phyloP scores from a whole-genome alignment of 805 yeast species.

The Cephaloascus fragrans region DNA sequence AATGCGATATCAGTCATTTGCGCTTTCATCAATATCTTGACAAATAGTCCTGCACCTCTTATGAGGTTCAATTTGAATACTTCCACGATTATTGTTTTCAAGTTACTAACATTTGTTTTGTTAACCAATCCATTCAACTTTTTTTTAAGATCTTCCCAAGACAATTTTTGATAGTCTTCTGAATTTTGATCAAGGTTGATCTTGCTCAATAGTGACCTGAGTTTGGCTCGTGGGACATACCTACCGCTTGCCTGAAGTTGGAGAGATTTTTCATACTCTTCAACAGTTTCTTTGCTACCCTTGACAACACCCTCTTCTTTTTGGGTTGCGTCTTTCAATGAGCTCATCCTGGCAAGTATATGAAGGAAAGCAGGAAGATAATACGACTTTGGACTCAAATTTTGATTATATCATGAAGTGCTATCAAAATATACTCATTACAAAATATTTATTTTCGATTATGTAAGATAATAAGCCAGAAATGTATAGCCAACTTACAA shows the following conservation, averaged over 20 bases:
- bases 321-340: too few relatives aligned
- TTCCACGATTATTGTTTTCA: conserved; percentile 36
- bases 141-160: conserved; percentile 48
- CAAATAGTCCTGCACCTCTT: conserved; percentile 53
- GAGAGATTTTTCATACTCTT: conserved; percentile 24
- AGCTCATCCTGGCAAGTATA: too few relatives aligned
- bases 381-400: too few relatives aligned
- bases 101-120: conserved; percentile 32
- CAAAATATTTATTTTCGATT: background rate
- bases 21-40: conserved; percentile 45
- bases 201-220: conserved; percentile 28
- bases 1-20: conserved; percentile 30
- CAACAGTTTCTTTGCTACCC: conserved; percentile 7
- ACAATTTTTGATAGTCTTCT: conserved; percentile 35
- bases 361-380: too few relatives aligned
- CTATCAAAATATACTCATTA: too few relatives aligned
- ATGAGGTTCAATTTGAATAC: conserved; percentile 49
- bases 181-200: conserved; percentile 1
- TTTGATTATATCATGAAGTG: too few relatives aligned
- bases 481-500: background rate
- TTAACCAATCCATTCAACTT: conserved; percentile 39
- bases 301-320: conserved; percentile 4
- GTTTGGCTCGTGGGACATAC: conserved; percentile 46
- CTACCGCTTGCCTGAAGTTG: conserved; percentile 32
- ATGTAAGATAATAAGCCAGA: background rate